phyloP scores from a whole-genome alignment of 176 grass and related monocot species.

The Carex parvula region DNA sequence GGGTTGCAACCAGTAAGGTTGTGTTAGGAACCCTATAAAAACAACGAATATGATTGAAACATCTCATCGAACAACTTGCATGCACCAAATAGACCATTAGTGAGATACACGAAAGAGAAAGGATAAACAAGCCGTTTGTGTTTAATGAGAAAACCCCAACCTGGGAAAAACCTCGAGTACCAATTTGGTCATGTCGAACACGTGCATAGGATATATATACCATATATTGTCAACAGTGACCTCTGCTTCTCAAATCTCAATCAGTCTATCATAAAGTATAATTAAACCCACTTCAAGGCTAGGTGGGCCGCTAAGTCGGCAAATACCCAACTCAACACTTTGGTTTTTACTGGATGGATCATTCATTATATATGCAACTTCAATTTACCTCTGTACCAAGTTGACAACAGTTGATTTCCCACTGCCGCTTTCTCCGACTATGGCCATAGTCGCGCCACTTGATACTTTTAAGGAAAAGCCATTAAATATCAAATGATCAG shows the following conservation, averaged over 20 bases:
- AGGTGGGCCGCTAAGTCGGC: too few species aligned
- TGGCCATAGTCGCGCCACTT: slow-evolving; percentile 64
- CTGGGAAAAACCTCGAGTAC: neutral
- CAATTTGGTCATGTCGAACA: neutral
- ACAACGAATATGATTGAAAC: neutral
- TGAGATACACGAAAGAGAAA: neutral
- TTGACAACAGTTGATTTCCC: slow-evolving; percentile 84
- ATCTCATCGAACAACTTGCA: neutral
- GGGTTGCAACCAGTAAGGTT: neutral
- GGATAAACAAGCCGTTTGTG: neutral
- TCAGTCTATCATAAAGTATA: too few species aligned
- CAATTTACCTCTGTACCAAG: slow-evolving; percentile 41
- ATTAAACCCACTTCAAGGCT: too few species aligned
- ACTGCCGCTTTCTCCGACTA: slow-evolving; percentile 84
- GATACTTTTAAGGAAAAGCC: slow-evolving; percentile 57
- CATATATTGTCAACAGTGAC: too few species aligned
- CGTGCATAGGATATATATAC: too few species aligned
- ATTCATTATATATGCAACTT: too few species aligned
- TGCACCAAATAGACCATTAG: neutral
- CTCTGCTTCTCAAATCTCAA: too few species aligned
- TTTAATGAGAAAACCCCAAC: neutral
- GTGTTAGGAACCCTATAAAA: neutral
- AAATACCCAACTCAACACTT: too few species aligned
- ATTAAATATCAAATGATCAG: slow-evolving; percentile 59
- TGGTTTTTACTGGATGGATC: too few species aligned